Evolutionary conservation across 2,329 filamentous ascomycete genomes (phyloP).

Genomic region (Claviceps paspali): DNA sequence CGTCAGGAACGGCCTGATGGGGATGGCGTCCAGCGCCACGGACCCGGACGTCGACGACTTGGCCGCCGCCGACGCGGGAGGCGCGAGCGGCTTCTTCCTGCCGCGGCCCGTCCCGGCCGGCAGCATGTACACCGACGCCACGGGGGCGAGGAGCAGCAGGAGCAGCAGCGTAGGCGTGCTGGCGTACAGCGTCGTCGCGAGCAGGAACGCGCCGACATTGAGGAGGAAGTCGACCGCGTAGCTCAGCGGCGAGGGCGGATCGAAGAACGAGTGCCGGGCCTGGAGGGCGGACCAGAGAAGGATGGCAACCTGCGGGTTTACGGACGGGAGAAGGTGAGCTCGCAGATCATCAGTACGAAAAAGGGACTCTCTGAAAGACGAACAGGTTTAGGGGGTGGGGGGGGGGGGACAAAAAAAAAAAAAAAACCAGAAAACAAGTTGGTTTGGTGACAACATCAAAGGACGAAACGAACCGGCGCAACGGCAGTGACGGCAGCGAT

Average conservation of each 20-base stretch:
- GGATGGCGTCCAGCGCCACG: constrained; percentile 38
- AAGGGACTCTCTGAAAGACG: too few species aligned
- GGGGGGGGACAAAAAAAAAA: neutral
- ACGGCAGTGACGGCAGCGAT: constrained; percentile 78
- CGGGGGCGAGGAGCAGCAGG: constrained; percentile 57
- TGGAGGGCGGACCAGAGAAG: constrained; percentile 84
- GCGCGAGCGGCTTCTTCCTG: neutral
- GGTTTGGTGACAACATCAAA: too few species aligned
- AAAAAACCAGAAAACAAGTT: neutral
- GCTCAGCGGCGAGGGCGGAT: constrained; percentile 51
- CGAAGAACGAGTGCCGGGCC: constrained; percentile 70
- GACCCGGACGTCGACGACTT: too few species aligned
- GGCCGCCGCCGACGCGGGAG: neutral
- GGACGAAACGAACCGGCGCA: constrained; percentile 64
- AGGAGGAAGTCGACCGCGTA: constrained; percentile 73
- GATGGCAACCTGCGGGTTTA: constrained; percentile 48
- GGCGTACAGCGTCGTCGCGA: constrained; percentile 76
- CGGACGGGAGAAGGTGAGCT: too few species aligned
- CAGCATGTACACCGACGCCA: constrained; percentile 44
- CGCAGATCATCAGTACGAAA: too few species aligned
- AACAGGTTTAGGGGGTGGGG: neutral
- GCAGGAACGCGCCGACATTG: constrained; percentile 67
- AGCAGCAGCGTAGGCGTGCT: constrained; percentile 58
- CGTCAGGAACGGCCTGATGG: constrained; percentile 83
- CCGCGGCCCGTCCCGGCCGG: constrained; percentile 27